Percentiles rank a stretch among this genome's conserved stretches.
These are phyloP conservation scores for Calonectria henricotiae DNA, from an alignment of 2,329 filamentous ascomycete species.

Conservation along the genomic window DNA sequence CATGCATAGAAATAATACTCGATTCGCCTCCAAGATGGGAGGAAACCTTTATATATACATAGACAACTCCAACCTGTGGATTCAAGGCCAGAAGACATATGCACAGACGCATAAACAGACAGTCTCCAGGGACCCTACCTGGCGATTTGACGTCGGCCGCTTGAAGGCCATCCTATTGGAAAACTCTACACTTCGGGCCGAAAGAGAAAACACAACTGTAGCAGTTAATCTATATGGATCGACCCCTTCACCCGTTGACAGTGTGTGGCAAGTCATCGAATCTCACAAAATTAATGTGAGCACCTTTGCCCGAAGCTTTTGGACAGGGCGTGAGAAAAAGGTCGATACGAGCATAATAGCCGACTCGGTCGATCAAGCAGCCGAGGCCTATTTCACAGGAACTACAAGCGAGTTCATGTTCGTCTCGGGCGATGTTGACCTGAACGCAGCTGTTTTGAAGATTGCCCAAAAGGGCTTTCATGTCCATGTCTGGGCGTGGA, in stretches of 20 bases:
- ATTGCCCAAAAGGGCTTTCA: constrained; percentile 9
- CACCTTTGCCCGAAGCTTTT: constrained; percentile 19
- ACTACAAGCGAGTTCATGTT: constrained; percentile 19
- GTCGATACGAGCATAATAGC: constrained; percentile 26
- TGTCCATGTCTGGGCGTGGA: constrained; percentile 13
- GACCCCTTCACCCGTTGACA: constrained; percentile 5
- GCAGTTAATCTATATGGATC: constrained; percentile 18
- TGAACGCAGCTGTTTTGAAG: constrained; percentile 10
- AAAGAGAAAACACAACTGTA: constrained; percentile 7
- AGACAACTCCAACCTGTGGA: constrained; percentile 27
- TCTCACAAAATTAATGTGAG: constrained; percentile 23
- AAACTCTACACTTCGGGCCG: background rate
- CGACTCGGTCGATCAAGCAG: constrained; percentile 12
- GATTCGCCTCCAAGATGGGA: background rate
- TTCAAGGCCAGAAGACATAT: constrained; percentile 25
- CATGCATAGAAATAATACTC: constrained; percentile 4
- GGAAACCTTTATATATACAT: constrained; percentile 20
- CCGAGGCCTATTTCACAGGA: constrained; percentile 3
- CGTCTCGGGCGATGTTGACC: constrained; percentile 1
- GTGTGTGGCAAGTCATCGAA: constrained; percentile 21
- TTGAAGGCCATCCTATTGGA: constrained; percentile 20
- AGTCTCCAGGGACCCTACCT: constrained; percentile 27
- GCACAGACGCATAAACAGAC: constrained; percentile 6
- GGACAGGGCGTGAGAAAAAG: constrained; percentile 27
- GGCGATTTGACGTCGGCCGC: constrained; percentile 7